Conservation (phyloP, 768 basidiomycete species). For the Gautieria morchelliformis region DNA sequence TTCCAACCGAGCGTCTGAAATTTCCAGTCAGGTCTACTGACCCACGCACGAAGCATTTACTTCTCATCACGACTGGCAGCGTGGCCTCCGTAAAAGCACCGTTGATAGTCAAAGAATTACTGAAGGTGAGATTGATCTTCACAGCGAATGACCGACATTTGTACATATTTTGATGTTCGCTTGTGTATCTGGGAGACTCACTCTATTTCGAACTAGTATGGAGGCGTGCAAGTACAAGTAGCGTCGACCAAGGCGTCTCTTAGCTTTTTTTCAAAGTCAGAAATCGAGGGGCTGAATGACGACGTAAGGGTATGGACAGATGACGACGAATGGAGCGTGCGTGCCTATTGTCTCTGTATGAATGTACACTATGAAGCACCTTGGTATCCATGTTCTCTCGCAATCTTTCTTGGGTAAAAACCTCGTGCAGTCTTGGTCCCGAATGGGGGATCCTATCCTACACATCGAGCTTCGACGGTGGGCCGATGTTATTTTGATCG, state of each 20-base stretch:
- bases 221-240: constrained; percentile 69
- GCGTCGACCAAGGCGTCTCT: constrained; percentile 73
- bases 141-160: too few species aligned
- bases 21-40: constrained; percentile 11
- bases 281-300: constrained; percentile 35
- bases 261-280: constrained; percentile 52
- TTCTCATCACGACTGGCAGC: constrained; percentile 87
- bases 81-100: constrained; percentile 93
- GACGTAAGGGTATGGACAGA: constrained; percentile 78
- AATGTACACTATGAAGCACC: background rate
- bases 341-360: constrained; percentile 18
- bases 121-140: constrained; percentile 44
- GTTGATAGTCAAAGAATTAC: constrained; percentile 71
- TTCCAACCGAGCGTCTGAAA: background rate
- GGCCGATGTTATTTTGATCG: constrained; percentile 93
- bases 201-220: constrained; percentile 38
- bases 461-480: constrained; percentile 92
- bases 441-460: constrained; percentile 83
- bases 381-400: background rate
- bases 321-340: constrained; percentile 86
- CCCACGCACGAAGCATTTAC: constrained; percentile 45
- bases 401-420: background rate
- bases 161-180: too few species aligned
- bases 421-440: constrained; percentile 48
- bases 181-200: too few species aligned